These are phyloP conservation scores for Francoa sonchifolia DNA, from an alignment of 441 rosid species.

Conservation along the genomic window DNA sequence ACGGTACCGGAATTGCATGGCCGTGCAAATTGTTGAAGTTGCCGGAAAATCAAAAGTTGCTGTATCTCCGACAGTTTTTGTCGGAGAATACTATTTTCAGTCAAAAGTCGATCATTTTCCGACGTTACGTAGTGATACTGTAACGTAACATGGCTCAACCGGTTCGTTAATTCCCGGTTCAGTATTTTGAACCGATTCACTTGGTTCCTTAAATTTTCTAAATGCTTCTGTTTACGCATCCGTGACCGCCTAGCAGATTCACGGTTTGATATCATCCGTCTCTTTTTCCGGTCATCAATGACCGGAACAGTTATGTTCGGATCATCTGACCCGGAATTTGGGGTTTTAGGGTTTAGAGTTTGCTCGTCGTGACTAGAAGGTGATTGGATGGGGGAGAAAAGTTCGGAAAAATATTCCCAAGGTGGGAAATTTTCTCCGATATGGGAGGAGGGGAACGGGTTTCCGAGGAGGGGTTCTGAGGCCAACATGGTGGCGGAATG, in stretches of 20 bases:
- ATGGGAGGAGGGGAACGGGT: slow-evolving; percentile 30
- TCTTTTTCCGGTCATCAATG: slow-evolving; percentile 40
- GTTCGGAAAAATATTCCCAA: slow-evolving; percentile 48
- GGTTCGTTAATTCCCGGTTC: slow-evolving; percentile 45
- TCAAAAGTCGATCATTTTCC: slow-evolving; percentile 37
- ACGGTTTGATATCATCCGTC: slow-evolving; percentile 65
- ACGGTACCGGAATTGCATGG: slow-evolving; percentile 26
- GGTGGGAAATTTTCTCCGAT: slow-evolving; percentile 39
- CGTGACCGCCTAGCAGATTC: slow-evolving; percentile 75
- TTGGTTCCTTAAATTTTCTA: slow-evolving; percentile 47
- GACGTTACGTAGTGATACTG: slow-evolving; percentile 27
- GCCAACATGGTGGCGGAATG: slow-evolving; percentile 35
- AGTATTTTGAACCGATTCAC: slow-evolving; percentile 41
- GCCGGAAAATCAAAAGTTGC: slow-evolving; percentile 39
- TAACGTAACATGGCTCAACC: slow-evolving; percentile 22
- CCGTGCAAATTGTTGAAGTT: slow-evolving; percentile 45
- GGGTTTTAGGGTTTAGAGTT: slow-evolving; percentile 16
- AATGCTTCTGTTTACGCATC: slow-evolving; percentile 53
- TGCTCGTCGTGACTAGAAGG: slow-evolving; percentile 27
- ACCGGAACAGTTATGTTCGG: slow-evolving; percentile 11
- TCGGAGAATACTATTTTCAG: slow-evolving; percentile 47
- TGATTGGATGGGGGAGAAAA: slow-evolving; percentile 24
- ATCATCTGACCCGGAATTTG: slow-evolving; percentile 21
- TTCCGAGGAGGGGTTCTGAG: slow-evolving; percentile 24
- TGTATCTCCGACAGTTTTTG: slow-evolving; percentile 38